Conservation (phyloP, 75 land plant genomes). For the Gnetum montanum region DNA sequence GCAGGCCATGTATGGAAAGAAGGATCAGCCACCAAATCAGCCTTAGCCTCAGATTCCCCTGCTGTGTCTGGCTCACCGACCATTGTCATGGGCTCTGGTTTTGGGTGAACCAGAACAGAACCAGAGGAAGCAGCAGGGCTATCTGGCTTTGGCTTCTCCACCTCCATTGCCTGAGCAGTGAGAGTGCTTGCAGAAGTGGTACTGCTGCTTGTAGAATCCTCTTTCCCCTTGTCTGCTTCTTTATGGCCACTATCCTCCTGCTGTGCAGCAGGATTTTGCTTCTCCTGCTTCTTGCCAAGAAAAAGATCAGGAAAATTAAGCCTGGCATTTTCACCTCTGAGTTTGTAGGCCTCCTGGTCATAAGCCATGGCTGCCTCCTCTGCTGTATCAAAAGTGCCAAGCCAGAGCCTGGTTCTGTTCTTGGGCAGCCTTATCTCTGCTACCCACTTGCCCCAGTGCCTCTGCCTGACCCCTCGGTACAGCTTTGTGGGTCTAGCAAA, state of each 20-base stretch:
- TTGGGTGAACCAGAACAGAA: conserved; percentile 1
- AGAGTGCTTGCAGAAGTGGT: conserved; percentile 5
- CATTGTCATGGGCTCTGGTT: not conserved
- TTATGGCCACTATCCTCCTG: conserved; percentile 3
- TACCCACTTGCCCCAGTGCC: conserved; percentile 83
- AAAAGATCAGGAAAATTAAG: conserved; percentile 67
- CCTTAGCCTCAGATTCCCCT: conserved; percentile 3
- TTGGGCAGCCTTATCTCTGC: conserved; percentile 65
- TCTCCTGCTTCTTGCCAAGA: conserved; percentile 1
- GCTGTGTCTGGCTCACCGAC: not conserved
- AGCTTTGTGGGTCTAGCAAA: conserved; percentile 33
- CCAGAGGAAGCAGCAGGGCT: not conserved
- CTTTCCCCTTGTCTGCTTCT: conserved; percentile 3
- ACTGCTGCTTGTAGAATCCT: not conserved
- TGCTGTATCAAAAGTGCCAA: conserved; percentile 67
- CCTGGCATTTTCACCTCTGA: conserved; percentile 41
- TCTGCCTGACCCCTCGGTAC: conserved; percentile 75
- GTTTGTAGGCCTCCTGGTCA: conserved; percentile 48
- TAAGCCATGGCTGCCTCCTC: conserved; percentile 60
- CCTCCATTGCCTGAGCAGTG: conserved; percentile 3
- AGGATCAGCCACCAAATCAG: not conserved
- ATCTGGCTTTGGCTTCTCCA: not conserved
- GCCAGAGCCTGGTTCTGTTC: conserved; percentile 62
- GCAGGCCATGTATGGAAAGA: conserved; percentile 5
- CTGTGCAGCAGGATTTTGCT: not conserved